Base-by-base conservation (phyloP, 2,329 filamentous ascomycete genomes). In the Drechslera avenae region DNA sequence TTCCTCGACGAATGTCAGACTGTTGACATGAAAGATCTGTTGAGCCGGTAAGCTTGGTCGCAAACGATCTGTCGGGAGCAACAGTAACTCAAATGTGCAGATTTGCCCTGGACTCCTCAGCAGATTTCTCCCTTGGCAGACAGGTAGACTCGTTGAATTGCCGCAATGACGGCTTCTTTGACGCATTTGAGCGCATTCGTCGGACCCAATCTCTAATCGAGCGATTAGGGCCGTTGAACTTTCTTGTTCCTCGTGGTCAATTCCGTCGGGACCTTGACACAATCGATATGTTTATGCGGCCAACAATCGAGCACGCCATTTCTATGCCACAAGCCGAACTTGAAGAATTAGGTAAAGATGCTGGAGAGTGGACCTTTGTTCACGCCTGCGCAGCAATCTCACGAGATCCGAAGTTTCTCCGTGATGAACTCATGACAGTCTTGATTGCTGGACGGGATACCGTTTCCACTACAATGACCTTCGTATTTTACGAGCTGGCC, bases 401-500 rank as follows among this genome's bases (percentile, higher is more conserved):
- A 21, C 19, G 19, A 62, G 19, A 58, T 62, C 46, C 43, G 14
- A 16, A 61, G 47, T 8, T 50, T 46, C 26, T 63, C 53, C 9
- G 52, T 50, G 45, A 63, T 57, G 3, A 63, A 16, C 36, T 52
- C 43, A 12, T 60, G 54, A 10, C 60, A 9, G 30, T 63, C 56
- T 17, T 50, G 42, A 36, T 63, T 62, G 12, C 60, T 52, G 8
- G 56, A 58, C 18, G 59, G 14, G 31, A 42, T 37, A 31, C 37
- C 14, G 32, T 46, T 39, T 8, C 52, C 39, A 67, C 14, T 3
- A 14, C 31, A 9, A 16, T 19, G 4, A 16, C 5, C 6, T n/a
- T 42, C 26, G 23, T 39, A 34, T 36, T 30, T 26, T 64, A 62
- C 23, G 54, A 74, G 6, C 52, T 72, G 45, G 67, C 71, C 12